A percentile compares a stretch with the other conserved stretches of the same genome.
Evolutionary conservation across 768 basidiomycete species (phyloP).

Genomic region (Leccinellum rugosiceps): DNA sequence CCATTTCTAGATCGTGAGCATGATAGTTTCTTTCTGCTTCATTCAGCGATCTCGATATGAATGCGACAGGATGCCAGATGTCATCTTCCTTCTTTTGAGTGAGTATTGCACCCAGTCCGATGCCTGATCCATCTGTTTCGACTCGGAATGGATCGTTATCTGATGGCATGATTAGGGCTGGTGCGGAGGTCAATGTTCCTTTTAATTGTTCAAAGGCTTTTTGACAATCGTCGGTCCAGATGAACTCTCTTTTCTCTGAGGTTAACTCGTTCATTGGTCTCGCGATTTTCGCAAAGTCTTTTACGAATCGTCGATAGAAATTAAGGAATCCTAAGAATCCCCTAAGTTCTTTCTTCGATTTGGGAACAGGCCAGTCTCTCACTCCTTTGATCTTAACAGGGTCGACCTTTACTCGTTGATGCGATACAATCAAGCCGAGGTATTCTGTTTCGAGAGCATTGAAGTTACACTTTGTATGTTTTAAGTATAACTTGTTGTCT

Average conservation of each 20-base stretch:
- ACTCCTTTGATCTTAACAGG: neutral
- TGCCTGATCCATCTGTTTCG: neutral
- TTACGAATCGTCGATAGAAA: neutral
- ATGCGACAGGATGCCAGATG: neutral
- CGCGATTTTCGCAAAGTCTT: neutral
- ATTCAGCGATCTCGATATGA: fast-evolving
- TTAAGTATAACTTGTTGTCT: no score
- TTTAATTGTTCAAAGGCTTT: no score
- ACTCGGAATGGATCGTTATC: neutral
- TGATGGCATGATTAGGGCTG: neutral
- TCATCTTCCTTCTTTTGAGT: neutral
- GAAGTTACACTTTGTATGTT: no score
- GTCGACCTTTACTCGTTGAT: neutral
- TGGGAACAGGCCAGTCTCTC: neutral
- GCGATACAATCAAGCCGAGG: neutral
- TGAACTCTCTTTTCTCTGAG: no score
- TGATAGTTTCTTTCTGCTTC: constrained; percentile 4
- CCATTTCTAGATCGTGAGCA: neutral
- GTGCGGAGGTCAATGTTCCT: fast-evolving
- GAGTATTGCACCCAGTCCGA: neutral
- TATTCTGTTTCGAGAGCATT: no score
- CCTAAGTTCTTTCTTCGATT: neutral
- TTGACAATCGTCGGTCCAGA: no score
- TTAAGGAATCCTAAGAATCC: neutral
- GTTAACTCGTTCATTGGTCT: no score